Conservation (phyloP, 1,284 basidiomycete genomes). For the Cryptococcus sp. region DNA sequence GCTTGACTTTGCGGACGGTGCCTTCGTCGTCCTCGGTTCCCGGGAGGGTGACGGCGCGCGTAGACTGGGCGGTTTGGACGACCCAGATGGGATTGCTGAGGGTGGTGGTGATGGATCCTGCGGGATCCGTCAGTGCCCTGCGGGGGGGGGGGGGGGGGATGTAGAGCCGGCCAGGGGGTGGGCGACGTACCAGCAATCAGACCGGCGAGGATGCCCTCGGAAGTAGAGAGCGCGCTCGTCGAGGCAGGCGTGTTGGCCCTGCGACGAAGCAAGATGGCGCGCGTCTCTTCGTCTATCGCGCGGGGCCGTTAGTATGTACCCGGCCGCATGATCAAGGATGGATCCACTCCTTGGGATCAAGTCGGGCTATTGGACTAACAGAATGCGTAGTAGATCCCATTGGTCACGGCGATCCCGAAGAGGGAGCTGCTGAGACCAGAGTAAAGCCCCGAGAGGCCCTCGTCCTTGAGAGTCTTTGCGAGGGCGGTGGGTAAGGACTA, state of each 20-base stretch:
- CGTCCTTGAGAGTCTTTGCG: conserved; percentile 72
- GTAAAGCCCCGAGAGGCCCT: conserved; percentile 83
- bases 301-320: neutral
- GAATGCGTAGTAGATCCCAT: conserved; percentile 59
- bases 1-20: conserved; percentile 50
- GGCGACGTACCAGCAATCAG: conserved; percentile 68
- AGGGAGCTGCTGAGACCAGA: conserved; percentile 82
- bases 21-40: neutral
- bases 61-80: conserved; percentile 87
- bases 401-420: conserved; percentile 88
- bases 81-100: conserved; percentile 96
- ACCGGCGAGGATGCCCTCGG: conserved; percentile 86
- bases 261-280: conserved; percentile 51
- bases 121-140: neutral
- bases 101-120: conserved; percentile 84
- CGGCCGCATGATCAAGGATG: neutral
- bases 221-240: conserved; percentile 68
- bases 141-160: neutral
- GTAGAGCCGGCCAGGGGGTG: neutral
- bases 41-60: conserved; percentile 49
- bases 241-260: conserved; percentile 51
- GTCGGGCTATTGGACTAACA: conserved; percentile 23
- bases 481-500: conserved; percentile 50
- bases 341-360: neutral
- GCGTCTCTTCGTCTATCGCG: conserved; percentile 53